A percentile compares a stretch with the other conserved stretches of the same genome.
Evolutionary conservation across 805 yeast species (phyloP).

Genomic region (Lipomyces kockii): DNA sequence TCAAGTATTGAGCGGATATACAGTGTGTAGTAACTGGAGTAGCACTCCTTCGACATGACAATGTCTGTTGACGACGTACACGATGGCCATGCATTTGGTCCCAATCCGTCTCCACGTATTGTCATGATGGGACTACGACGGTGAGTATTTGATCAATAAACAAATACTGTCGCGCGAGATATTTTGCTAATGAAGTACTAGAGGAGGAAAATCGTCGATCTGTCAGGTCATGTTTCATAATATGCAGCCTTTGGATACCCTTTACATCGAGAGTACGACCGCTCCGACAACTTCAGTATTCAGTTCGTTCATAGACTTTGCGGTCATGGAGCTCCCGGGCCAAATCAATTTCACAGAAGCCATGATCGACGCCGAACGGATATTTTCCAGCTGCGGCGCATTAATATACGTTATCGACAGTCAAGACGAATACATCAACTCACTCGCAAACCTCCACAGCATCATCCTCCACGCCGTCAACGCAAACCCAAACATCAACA

Average conservation of each 20-base stretch:
- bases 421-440: slow-evolving; percentile 85
- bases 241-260: slow-evolving; percentile 93
- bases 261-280: slow-evolving; percentile 82
- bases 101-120: slow-evolving; percentile 8
- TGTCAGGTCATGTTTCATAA: slow-evolving; percentile 95
- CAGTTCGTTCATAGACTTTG: slow-evolving; percentile 75
- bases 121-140: slow-evolving; percentile 34
- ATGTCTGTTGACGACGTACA: neutral
- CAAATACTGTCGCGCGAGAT: neutral
- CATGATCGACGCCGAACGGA: slow-evolving; percentile 72
- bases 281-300: slow-evolving; percentile 13
- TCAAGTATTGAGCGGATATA: neutral
- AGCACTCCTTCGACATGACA: neutral
- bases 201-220: slow-evolving; percentile 87
- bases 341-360: slow-evolving; percentile 90
- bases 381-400: slow-evolving; percentile 84
- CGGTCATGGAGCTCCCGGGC: slow-evolving; percentile 94
- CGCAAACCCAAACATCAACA: slow-evolving; percentile 80
- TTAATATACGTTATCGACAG: slow-evolving; percentile 92
- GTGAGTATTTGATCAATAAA: slow-evolving; percentile 8
- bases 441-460: slow-evolving; percentile 84
- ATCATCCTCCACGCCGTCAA: slow-evolving; percentile 86
- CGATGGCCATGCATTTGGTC: neutral
- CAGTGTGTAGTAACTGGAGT: neutral
- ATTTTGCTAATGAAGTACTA: slow-evolving; percentile 23